phyloP scores from a whole-genome alignment of 1,284 basidiomycete genomes.

The Paramarasmius palmivorus region DNA sequence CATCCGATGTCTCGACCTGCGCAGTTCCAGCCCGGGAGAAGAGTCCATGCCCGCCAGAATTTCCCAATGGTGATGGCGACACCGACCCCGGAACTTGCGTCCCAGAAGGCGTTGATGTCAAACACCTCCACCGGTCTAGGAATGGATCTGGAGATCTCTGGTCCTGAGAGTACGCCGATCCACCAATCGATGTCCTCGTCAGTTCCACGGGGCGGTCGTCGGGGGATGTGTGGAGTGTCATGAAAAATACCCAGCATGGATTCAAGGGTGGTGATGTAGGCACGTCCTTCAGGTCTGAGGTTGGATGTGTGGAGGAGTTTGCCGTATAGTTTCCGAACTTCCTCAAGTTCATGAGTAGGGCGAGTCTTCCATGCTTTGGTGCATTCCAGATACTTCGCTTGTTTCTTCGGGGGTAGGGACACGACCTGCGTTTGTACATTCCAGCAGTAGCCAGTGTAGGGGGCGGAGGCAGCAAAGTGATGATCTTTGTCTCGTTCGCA shows the following conservation, averaged over 20 bases:
- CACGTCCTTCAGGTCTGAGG: constrained; percentile 27
- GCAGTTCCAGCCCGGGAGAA: constrained; percentile 33
- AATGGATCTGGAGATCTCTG: constrained; percentile 24
- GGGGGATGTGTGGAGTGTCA: constrained; percentile 27
- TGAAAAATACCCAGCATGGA: constrained; percentile 20
- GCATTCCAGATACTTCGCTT: constrained; percentile 24
- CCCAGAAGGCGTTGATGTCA: constrained; percentile 36
- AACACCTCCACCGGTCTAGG: constrained; percentile 25
- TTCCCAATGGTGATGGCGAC: constrained; percentile 35
- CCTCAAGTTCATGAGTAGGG: constrained; percentile 20
- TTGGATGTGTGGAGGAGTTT: constrained; percentile 31
- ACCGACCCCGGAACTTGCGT: constrained; percentile 42
- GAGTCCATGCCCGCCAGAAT: constrained; percentile 35
- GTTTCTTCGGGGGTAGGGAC: constrained; percentile 24
- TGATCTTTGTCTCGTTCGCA: constrained; percentile 32
- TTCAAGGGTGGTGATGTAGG: constrained; percentile 34
- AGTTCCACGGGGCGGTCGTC: background rate
- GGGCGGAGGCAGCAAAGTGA: constrained; percentile 22
- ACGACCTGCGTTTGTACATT: constrained; percentile 24
- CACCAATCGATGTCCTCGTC: constrained; percentile 40
- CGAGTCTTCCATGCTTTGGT: constrained; percentile 20
- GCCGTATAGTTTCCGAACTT: constrained; percentile 32
- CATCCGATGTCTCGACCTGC: constrained; percentile 30
- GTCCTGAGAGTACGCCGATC: constrained; percentile 18
- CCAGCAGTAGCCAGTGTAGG: constrained; percentile 36